Evolutionary conservation across 495 filamentous ascomycete genomes (phyloP), one percentile per base, ranked within the genome.

Genomic region (Penicillium pancosmium): DNA sequence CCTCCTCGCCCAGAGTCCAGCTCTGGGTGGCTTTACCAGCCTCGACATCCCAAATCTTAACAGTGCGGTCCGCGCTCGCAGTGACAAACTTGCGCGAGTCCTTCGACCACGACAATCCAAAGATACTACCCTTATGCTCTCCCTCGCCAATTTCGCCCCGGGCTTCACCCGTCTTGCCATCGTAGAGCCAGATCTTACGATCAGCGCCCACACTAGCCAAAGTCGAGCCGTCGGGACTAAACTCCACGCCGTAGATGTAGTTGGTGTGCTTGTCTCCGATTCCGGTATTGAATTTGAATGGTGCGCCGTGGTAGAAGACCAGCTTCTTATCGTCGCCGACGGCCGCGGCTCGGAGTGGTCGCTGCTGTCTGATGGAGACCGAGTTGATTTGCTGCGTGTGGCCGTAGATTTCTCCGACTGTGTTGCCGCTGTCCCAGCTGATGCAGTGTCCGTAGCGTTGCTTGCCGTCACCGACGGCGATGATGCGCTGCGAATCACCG

Each of bases 401-500:
- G 10, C 94, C 94, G 44, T 84, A 86, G 27, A 98, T 90, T 74
- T 97, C 92, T 47, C 94, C 94, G 11, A 98, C 94, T 33, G 86
- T 91, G 76, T 97, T 98, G 61, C 95, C 94, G 68, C 89, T 93
- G 68, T 98, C 95, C 67, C 91, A 93, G 7, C 91, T 96, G 67
- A 98, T 91, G 77, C 90, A 96, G 68, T 93, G 92, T 15, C 94
- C 95, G 73, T 89, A 96, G 52, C 91, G 84, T 73, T 98, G 92
- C 69, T 93, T 93, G 15, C 94, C 94, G 57, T 97, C 88, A 21
- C 94, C 94, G 18, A 98, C 95, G 10, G 93, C 95, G 60, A 97
- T 96, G 52, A 98, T 90, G 23, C 94, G 88, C 77, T 97, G 92
- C 50, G 89, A 93, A 72, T 98, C 94, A 48, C 93, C 95, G 71